Base-by-base conservation (phyloP, 352 stramenopile genomes). In the Phytophthora rubi region DNA sequence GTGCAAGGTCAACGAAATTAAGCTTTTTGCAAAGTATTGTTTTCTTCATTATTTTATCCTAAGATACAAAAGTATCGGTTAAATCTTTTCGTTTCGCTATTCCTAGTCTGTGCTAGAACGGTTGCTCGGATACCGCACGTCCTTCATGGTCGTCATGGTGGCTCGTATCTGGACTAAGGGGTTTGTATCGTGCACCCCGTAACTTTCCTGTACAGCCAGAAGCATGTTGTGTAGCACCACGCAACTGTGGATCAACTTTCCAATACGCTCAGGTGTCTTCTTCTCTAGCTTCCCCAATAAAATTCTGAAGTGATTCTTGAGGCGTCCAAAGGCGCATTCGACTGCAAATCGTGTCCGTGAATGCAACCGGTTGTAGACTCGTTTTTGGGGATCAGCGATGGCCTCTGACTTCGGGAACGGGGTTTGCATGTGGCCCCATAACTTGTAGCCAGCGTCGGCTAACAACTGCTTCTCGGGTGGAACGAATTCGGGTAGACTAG, bases 301-400 rank as follows among this genome's bases (percentile, higher is more conserved):
- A 8, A 71, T 66, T 13, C 55, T 13, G 28, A 66, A 61, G 6
- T 42, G 26, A 52, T 66, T 74, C 56, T 74, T 73, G 5, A 64
- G 30, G 7, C 32, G 33, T 0, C 58, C 58, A 39, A 73, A 73
- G 6, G 59, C 59, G n/a, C 58, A 64, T 30, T 73, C 59, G 3
- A 73, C 66, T 18, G 45, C n/a, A 59, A 69, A 69, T 12, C 66
- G 21, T n/a, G 59, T 74, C 1, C 30, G 28, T 16, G 53, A 65
- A 35, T 65, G 47, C 3, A 51, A 2, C 15, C 57, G 37, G n/a
- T 74, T 74, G 48, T 69, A 74, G 4, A 28, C 8, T 2, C 59
- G 30, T 23, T 59, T 73, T 13, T 47, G 45, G 6, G 10, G 12
- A 16, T 62, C 42, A 7, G 0, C 15, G n/a, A 55, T n/a, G 1